Conservation (phyloP, 129 eudicot species). For the Flaveria sonorensis region DNA sequence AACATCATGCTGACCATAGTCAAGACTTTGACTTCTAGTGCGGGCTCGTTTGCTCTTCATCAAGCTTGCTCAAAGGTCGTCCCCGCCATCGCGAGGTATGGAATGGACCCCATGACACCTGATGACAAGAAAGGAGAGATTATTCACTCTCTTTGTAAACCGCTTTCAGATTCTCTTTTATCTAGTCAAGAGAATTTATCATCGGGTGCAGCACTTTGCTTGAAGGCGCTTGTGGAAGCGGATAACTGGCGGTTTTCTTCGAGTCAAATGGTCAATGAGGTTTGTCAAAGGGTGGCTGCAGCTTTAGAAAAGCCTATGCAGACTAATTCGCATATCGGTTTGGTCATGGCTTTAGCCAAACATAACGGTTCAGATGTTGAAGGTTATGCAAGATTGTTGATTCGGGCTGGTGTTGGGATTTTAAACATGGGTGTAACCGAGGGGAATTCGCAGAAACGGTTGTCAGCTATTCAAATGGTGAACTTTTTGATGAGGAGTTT, state of each 20-base stretch:
- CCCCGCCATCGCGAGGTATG: conserved; percentile 86
- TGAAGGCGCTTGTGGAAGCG: conserved; percentile 80
- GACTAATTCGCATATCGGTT: conserved; percentile 75
- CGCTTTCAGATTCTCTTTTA: conserved; percentile 81
- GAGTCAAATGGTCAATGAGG: conserved; percentile 73
- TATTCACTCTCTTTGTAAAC: conserved; percentile 79
- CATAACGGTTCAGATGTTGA: conserved; percentile 66
- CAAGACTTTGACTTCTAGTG: conserved; percentile 67
- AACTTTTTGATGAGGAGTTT: conserved; percentile 74
- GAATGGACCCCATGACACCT: conserved; percentile 80
- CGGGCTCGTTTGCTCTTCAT: conserved; percentile 88
- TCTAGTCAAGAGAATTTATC: conserved; percentile 72
- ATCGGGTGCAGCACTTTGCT: conserved; percentile 87
- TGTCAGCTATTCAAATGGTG: conserved; percentile 86
- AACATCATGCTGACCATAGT: conserved; percentile 82
- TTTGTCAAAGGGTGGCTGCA: conserved; percentile 76
- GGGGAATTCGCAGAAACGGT: conserved; percentile 69
- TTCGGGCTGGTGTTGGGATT: conserved; percentile 65
- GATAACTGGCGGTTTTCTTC: conserved; percentile 93
- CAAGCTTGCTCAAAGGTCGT: conserved; percentile 96
- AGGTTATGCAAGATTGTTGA: conserved; percentile 72
- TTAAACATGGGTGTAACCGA: conserved; percentile 57
- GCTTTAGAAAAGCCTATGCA: conserved; percentile 72
- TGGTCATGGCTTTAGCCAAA: conserved; percentile 81
- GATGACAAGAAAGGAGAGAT: conserved; percentile 58